Base-by-base conservation (phyloP, 208 protist species). In the Trypanosomatidae sp. region DNA sequence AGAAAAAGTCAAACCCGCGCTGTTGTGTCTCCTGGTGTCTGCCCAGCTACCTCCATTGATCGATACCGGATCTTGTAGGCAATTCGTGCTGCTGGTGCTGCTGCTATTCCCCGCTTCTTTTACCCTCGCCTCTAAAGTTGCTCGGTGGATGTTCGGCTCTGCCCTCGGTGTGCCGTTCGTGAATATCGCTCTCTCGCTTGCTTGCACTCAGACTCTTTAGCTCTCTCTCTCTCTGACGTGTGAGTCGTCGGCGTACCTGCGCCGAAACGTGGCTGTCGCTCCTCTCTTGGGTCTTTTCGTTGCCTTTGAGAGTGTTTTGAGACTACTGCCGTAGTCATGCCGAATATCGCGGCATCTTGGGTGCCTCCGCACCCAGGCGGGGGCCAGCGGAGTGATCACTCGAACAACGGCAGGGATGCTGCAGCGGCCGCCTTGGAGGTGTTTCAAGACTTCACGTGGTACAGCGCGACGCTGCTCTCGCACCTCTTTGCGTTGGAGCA, bases 401-500 rank as follows among this genome's bases (percentile, higher is more conserved):
- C 73, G 36, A 47, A 17, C n/a, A 25, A 44, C 30, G 19, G n/a
- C 33, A 56, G 15, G 50, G 46, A 53, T 7, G 22, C 62, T 1
- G 65, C 69, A 7, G 50, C 68, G 0, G 62, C 75, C 13, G 70
- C 65, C 19, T 71, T 53, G 41, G 69, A 79, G 4, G 58, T 75
- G 8, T 62, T 82, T 25, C 79, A 73, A 19, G 77, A 84, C 60
- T 73, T 87, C 56, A 79, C 73, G 52, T 85, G 83, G 74, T 80
- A 81, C 69, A 82, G 79, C 13, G 76, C 79, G 46, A 76, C 77
- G 64, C 76, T 87, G 30, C 79, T 87, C 43, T 85, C 83, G 36
- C 76, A 82, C 56, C 58, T 87, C 22, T 87, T 73, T 53, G 71
- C 69, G 2, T 64, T 80, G 22, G 83, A 85, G 65, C 77, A 86